Base-by-base conservation (phyloP, 768 basidiomycete genomes). In the Amanita thiersii region DNA sequence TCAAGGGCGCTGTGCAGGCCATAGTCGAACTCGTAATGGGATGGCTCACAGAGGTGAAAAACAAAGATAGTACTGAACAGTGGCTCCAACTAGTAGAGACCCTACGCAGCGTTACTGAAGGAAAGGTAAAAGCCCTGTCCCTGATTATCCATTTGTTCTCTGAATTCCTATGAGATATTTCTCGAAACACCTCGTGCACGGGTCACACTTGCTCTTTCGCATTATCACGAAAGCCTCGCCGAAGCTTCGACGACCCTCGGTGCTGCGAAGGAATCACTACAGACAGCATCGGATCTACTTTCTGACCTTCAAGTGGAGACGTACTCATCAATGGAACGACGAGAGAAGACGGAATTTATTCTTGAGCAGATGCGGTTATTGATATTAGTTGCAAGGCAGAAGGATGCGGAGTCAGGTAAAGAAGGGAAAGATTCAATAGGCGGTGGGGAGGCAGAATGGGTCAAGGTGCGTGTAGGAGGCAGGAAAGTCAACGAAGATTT, bases 271-370 rank as follows among this genome's bases (percentile, higher is more conserved):
- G 84, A 87, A 51, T 77, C 81, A 30, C 64, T 90, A 28, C 79
- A 86, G 52, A 84, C 81, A 0, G 92, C 96, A 4, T 92, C 89
- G 0, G 96, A 98, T 49, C 66, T 98, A 20, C 72, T 98, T 47
- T 84, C 84, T 17, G 96, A 99, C 45, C 77, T 99, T 2, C 93
- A 97, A 66, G 93, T 99, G 28, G 96, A 99, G 64, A 98, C 96
- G 1, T 99, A 97, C 59, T 97, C 93, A 10, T 91, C 89, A 4
- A 98, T 99, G 96, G 90, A 97, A 49, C 81, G 92, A 46, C 68
- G 86, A 55, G 96, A 99, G 62, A 99, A 99, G 72, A 96, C 91
- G 3, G 91, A 98, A 58, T 97, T 99, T 55, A 87, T 99, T 50
- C 65, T 98, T 32, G 94, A 98, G 61, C 96, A 98, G 62, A 98